Percentiles rank a stretch among this genome's conserved stretches.
Conservation (phyloP, 768 basidiomycete genomes). For the Suillus subalutaceus region DNA sequence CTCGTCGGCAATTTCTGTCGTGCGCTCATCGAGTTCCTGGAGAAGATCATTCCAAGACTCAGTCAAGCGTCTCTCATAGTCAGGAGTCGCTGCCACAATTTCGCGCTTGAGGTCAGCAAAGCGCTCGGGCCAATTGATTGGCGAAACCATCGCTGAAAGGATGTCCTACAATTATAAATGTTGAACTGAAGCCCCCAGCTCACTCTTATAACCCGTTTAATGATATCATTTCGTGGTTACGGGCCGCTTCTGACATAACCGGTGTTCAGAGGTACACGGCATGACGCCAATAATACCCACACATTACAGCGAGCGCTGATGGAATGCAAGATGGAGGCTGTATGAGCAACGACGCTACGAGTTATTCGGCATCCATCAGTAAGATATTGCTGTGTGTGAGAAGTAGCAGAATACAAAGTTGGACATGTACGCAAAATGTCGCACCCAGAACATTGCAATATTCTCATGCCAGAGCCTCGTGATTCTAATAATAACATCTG, state of each 20-base stretch:
- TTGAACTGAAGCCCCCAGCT: neutral
- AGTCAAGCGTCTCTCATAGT: slow-evolving; percentile 52
- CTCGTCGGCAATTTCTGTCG: slow-evolving; percentile 45
- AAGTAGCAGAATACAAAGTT: neutral
- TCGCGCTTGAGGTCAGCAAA: slow-evolving; percentile 61
- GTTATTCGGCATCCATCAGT: neutral
- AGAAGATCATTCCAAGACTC: slow-evolving; percentile 63
- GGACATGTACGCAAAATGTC: neutral
- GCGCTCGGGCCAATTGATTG: slow-evolving; percentile 36
- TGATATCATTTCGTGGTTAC: neutral
- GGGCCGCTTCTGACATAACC: slow-evolving; percentile 12
- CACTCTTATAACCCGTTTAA: slow-evolving; percentile 19
- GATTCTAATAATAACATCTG: neutral
- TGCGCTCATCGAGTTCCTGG: slow-evolving; percentile 48
- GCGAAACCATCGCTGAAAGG: neutral
- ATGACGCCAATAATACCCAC: neutral
- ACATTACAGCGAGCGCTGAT: neutral
- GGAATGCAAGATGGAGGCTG: neutral
- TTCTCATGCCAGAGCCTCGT: too few relatives aligned
- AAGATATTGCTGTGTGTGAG: neutral
- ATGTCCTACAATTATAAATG: slow-evolving; percentile 4
- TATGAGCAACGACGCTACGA: neutral
- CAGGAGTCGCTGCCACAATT: slow-evolving; percentile 53
- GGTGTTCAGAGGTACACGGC: slow-evolving; percentile 3
- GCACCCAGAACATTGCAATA: neutral